These are phyloP conservation scores for Dioszegia crocea DNA, from an alignment of 768 basidiomycete genomes.

Conservation along the genomic window DNA sequence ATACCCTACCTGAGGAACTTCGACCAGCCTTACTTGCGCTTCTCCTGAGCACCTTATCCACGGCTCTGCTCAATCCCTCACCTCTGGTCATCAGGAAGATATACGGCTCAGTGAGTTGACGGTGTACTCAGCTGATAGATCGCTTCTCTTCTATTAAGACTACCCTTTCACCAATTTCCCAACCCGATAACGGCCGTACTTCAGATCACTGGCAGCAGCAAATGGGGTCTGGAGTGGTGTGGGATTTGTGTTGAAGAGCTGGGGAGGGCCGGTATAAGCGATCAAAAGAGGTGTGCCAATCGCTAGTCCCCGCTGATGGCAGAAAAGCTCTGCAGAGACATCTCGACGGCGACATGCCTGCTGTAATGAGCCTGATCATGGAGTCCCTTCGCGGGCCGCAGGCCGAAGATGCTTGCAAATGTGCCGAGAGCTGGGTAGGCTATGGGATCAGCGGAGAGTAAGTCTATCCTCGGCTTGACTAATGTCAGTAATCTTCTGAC, in stretches of 20 bases:
- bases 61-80: slow-evolving; percentile 52
- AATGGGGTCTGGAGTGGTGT: slow-evolving; percentile 51
- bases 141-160: slow-evolving; percentile 63
- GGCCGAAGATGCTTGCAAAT: slow-evolving; percentile 67
- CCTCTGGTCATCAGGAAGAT: slow-evolving; percentile 76
- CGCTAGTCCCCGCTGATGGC: not conserved
- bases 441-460: slow-evolving; percentile 65
- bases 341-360: slow-evolving; percentile 63
- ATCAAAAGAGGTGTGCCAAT: slow-evolving; percentile 62
- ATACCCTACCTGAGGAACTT: slow-evolving; percentile 64
- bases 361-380: slow-evolving; percentile 67
- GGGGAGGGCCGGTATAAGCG: slow-evolving; percentile 67
- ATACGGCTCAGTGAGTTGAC: slow-evolving; percentile 71
- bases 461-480: slow-evolving; percentile 31
- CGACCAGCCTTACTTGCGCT: slow-evolving; percentile 61
- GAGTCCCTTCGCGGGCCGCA: slow-evolving; percentile 58
- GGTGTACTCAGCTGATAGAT: slow-evolving; percentile 48
- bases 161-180: slow-evolving; percentile 61
- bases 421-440: slow-evolving; percentile 77
- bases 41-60: slow-evolving; percentile 66
- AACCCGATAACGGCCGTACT: slow-evolving; percentile 70
- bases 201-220: slow-evolving; percentile 53
- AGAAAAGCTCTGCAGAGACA: slow-evolving; percentile 52
- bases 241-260: slow-evolving; percentile 82
- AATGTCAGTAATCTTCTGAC: slow-evolving; percentile 62